Percentiles rank a stretch among this genome's conserved stretches.
Evolutionary conservation across 176 grass and related monocot species (phyloP).

Genomic region (Avena eriantha): DNA sequence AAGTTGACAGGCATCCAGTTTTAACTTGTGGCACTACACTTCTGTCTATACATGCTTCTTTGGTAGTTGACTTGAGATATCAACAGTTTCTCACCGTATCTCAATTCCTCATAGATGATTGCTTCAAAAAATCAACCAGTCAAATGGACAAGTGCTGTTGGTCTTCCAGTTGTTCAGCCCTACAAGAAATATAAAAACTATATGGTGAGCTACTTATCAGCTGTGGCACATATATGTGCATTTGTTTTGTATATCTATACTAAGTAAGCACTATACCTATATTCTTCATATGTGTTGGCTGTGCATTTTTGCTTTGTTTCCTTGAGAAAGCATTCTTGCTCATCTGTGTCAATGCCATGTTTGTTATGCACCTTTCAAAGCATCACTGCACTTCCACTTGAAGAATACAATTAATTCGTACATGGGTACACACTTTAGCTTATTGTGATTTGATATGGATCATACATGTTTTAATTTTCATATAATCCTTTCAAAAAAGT

Average conservation of each 20-base stretch:
- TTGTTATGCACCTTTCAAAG: background rate
- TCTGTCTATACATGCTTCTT: conserved; percentile 1
- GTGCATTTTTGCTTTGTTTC: conserved; percentile 8
- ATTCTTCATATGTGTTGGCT: conserved; percentile 17
- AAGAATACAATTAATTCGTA: background rate
- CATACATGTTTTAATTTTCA: conserved; percentile 13
- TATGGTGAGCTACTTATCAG: conserved; percentile 68
- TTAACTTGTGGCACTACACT: conserved; percentile 10
- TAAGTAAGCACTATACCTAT: background rate
- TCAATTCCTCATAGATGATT: conserved; percentile 72
- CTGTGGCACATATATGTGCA: background rate
- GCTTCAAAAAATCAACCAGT: conserved; percentile 88
- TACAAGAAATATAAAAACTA: conserved; percentile 83
- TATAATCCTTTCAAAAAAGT: conserved; percentile 20
- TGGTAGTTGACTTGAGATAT: conserved; percentile 33
- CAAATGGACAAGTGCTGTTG: conserved; percentile 90
- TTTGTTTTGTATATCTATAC: conserved; percentile 4
- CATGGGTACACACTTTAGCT: background rate
- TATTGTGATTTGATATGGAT: background rate
- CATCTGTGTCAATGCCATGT: background rate
- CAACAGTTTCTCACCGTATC: conserved; percentile 28
- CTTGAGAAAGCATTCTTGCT: background rate
- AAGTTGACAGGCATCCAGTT: conserved; percentile 4
- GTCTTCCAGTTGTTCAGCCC: conserved; percentile 96
- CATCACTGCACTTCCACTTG: conserved; percentile 1